Evolutionary conservation across 139 green algal species (phyloP).

Genomic region (Tetradesmus obliquus): DNA sequence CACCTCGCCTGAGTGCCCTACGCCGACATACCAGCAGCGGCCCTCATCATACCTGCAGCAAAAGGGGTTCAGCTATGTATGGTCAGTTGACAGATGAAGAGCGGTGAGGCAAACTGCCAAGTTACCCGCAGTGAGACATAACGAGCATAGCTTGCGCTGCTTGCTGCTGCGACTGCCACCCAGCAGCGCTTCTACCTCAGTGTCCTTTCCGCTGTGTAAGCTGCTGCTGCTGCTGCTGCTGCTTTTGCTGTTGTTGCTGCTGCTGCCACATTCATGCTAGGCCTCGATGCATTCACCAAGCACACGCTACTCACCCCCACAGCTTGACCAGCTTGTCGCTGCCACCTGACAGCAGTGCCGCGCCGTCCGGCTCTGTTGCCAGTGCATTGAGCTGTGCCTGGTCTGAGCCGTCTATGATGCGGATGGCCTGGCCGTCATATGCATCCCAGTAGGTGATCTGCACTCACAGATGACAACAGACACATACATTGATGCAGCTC

Average conservation of each 20-base stretch:
- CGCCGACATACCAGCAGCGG: slow-evolving; percentile 76
- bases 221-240: not conserved
- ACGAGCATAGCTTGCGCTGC: too few species aligned
- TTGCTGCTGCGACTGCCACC: too few species aligned
- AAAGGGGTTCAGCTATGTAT: not conserved
- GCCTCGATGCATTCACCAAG: not conserved
- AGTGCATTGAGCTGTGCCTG: slow-evolving; percentile 73
- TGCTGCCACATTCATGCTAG: not conserved
- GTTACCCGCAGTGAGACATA: too few species aligned
- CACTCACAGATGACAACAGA: not conserved
- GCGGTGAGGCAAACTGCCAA: not conserved
- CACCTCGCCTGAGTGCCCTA: slow-evolving; percentile 74
- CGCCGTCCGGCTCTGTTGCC: slow-evolving; percentile 72
- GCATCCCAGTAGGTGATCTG: slow-evolving; percentile 92
- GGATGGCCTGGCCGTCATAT: slow-evolving; percentile 86
- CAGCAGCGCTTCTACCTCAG: too few species aligned
- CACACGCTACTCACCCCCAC: slow-evolving; percentile 58
- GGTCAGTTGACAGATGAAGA: not conserved
- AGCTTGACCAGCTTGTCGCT: slow-evolving; percentile 85
- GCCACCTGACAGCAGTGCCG: slow-evolving; percentile 75
- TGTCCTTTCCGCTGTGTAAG: not conserved
- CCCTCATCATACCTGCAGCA: slow-evolving; percentile 83
- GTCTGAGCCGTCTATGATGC: slow-evolving; percentile 82
- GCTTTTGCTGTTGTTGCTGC: not conserved
- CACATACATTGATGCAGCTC: not conserved